phyloP scores from a whole-genome alignment of 257 asterid species.

The Solanum ahanhuiri region DNA sequence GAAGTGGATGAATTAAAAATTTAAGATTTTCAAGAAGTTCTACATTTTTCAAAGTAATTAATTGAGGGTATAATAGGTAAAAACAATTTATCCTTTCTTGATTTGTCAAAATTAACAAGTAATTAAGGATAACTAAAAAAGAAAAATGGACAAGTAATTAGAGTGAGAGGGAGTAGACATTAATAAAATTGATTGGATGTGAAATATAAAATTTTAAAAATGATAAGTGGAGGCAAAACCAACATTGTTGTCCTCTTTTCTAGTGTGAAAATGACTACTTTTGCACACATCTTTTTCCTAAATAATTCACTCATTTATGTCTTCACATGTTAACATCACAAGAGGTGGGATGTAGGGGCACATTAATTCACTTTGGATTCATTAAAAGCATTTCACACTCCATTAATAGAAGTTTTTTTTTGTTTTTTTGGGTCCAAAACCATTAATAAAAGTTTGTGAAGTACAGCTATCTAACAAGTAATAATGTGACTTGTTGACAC shows the following conservation, averaged over 20 bases:
- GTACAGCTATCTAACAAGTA: background rate
- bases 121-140: no score
- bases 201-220: background rate
- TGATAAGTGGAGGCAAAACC: background rate
- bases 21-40: no score
- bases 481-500: background rate
- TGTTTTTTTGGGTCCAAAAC: background rate
- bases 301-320: background rate
- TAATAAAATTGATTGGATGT: no score
- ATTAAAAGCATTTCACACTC: background rate
- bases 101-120: no score
- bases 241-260: background rate
- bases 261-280: background rate
- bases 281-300: background rate
- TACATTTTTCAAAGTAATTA: no score
- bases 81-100: no score
- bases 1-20: no score
- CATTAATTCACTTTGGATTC: background rate
- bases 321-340: background rate
- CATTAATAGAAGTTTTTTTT: background rate
- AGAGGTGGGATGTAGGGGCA: background rate
- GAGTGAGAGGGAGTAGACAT: no score
- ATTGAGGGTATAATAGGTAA: no score
- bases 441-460: background rate
- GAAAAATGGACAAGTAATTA: no score